Evolutionary conservation across 2,329 filamentous ascomycete genomes (phyloP).

Genomic region (Aspergillus novoparasiticus): DNA sequence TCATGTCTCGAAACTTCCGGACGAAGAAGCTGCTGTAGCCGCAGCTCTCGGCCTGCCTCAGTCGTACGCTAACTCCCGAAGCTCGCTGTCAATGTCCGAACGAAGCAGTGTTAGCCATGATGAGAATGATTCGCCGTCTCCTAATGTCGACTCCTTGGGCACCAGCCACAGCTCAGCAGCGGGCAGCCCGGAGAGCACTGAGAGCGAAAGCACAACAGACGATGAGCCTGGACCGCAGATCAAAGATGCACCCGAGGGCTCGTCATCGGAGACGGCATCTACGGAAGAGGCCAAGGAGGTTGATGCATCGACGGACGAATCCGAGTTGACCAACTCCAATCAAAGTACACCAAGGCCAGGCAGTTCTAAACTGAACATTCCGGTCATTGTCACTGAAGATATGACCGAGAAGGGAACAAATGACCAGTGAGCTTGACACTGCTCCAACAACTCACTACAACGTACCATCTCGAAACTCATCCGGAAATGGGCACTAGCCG

Average conservation of each 20-base stretch:
- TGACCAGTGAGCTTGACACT: not conserved
- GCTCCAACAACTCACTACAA: not conserved
- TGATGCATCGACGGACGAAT: not conserved
- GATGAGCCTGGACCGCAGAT: slow-evolving; percentile 3
- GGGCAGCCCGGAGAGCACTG: slow-evolving; percentile 29
- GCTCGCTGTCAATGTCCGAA: slow-evolving; percentile 39
- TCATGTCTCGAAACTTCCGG: slow-evolving; percentile 46
- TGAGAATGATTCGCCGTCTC: slow-evolving; percentile 22
- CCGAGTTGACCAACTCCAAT: not conserved
- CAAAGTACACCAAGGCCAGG: not conserved
- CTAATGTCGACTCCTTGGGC: slow-evolving; percentile 27
- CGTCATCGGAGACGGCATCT: not conserved
- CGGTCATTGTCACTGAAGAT: slow-evolving; percentile 24
- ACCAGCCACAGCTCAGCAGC: slow-evolving; percentile 25
- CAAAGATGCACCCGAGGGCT: not conserved
- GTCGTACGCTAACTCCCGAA: slow-evolving; percentile 33
- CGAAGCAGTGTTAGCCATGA: slow-evolving; percentile 37
- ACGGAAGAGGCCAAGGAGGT: not conserved
- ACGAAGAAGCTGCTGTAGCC: slow-evolving; percentile 54
- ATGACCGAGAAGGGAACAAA: not conserved
- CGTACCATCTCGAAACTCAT: not conserved
- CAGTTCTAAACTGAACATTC: slow-evolving; percentile 15
- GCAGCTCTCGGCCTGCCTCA: slow-evolving; percentile 50
- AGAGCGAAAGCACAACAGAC: slow-evolving; percentile 26
- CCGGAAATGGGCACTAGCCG: not conserved